Percentiles rank a stretch among this genome's conserved stretches.
These are phyloP conservation scores for Umbelopsis sp. DNA, from an alignment of 371 early-diverging fungal species.

Conservation along the genomic window DNA sequence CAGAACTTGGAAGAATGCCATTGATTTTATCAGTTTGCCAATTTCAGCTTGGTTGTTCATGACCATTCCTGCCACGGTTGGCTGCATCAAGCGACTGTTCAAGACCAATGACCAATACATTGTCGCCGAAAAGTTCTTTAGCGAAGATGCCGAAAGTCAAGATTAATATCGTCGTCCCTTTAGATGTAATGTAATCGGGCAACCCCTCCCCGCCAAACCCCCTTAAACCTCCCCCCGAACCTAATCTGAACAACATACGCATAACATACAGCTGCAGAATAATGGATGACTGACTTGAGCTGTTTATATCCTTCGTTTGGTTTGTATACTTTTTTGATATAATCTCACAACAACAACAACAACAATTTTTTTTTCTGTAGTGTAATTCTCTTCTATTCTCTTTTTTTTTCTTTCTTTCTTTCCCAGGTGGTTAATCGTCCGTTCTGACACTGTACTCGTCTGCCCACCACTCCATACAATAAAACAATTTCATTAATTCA, in stretches of 20 bases:
- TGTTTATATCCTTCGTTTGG: constrained; percentile 19
- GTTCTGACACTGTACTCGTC: constrained; percentile 9
- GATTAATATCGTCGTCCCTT: constrained; percentile 5
- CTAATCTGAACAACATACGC: constrained; percentile 15
- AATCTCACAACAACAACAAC: not conserved
- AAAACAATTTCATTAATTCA: not conserved
- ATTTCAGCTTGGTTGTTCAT: constrained; percentile 58
- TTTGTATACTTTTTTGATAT: constrained; percentile 14
- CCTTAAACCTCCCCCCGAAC: not conserved
- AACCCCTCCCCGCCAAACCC: not conserved
- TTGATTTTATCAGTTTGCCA: constrained; percentile 53
- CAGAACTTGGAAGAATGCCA: constrained; percentile 40
- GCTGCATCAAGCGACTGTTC: constrained; percentile 48
- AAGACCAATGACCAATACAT: constrained; percentile 49
- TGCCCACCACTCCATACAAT: not conserved
- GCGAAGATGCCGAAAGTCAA: constrained; percentile 22
- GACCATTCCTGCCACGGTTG: constrained; percentile 58
- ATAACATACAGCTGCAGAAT: not conserved
- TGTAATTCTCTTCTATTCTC: not conserved
- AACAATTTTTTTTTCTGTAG: constrained; percentile 2
- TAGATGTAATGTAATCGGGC: constrained; percentile 19
- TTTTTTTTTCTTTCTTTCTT: not conserved
- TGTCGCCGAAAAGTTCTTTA: constrained; percentile 53
- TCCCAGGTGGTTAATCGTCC: constrained; percentile 14
- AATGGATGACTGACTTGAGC: constrained; percentile 3